Evolutionary conservation across 2,329 filamentous ascomycete species (phyloP), one percentile per base, ranked within the genome.

Genomic region (Verruconis gallopava): DNA sequence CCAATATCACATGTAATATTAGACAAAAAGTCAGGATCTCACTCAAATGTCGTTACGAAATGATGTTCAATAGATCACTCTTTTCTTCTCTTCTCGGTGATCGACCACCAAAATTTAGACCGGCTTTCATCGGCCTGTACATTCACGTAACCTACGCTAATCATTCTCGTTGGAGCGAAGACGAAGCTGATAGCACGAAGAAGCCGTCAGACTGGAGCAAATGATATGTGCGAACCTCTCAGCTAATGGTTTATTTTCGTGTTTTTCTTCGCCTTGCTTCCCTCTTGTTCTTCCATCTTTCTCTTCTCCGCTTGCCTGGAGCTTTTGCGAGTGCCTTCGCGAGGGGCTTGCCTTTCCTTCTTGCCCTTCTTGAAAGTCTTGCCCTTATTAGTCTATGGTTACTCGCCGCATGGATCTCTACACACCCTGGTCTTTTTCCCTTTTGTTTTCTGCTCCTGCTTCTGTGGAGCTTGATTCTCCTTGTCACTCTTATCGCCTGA

Each of bases 371-470:
- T 19, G 21, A 33, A 18, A 6, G 32, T n/a, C 40, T 37, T 34
- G 35, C 32, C 22, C 36, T 5, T 15, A n/a, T 12, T 19, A 21
- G 22, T 40, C 13, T 38, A 14, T 12, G 17, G 5, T n/a, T 19
- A 18, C 14, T 25, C 12, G 28, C 15, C 36, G 11, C 9, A 11
- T 19, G 21, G 9, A 19, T 19, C 5, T 5, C 11, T 11, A 9
- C 36, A 5, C 12, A 38, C 36, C 19, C 33, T 17, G 21, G 38
- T 20, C 38, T 44, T 44, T 18, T 45, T 46, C 19, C 15, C 44
- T 4, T 13, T 28, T 6, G 21, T 43, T 14, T 39, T 39, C 11
- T 36, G 35, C 18, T 39, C 37, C 13, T 54, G 71, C 71, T 50
- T 53, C 21, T 49, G 47, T 15, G 39, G 45, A 3, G 40, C 48